Base-by-base conservation (phyloP, 345 rosid species). In the Camelina sativa region DNA sequence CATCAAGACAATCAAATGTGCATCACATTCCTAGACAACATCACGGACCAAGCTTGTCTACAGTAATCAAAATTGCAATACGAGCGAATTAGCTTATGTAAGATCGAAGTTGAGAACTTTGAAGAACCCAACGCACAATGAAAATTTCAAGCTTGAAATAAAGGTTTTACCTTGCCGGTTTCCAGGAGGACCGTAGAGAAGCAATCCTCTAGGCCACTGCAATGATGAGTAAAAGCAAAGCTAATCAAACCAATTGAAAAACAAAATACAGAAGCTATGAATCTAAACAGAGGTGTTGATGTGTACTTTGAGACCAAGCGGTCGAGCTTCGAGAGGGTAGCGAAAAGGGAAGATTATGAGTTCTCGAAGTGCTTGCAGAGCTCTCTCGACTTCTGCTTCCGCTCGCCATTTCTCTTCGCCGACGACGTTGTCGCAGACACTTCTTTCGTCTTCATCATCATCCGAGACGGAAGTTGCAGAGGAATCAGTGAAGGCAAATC, bases 21-120 rank as follows among this genome's bases (percentile, higher is more conserved):
- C 99, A 66, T 82, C 81, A 53, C 89, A 90, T 82, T 95, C 97
- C 16, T 61, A 85, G 22, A 92, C 97, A 80, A 95, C 85, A 38
- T 97, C 96, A 54, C 92, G 91, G 2, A 90, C 98, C 86, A 94
- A 83, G 80, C 95, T 91, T 73, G 98, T 94, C 97, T 91, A 52
- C 64, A 58, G 12, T 59, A 37, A 13, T 3, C 65, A 67, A 46
- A 61, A 28, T 59, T 15, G 1, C 43, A 59, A 62, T 1, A 34
- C 12, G 10, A 61, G 28, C 17, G 4, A 59, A 50, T 67, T 15
- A 67, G 68, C 51, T 70, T 12, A 6, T 8, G 6, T 34, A 35
- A 65, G 1, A 20, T 69, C 71, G 56, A 56, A 65, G 67, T 46
- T 25, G 1, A 16, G 1, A 69, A 35, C 60, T 69, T 63, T 54